Conservation (phyloP, 2,329 filamentous ascomycete genomes). For the Mycosphaerella arachidis region DNA sequence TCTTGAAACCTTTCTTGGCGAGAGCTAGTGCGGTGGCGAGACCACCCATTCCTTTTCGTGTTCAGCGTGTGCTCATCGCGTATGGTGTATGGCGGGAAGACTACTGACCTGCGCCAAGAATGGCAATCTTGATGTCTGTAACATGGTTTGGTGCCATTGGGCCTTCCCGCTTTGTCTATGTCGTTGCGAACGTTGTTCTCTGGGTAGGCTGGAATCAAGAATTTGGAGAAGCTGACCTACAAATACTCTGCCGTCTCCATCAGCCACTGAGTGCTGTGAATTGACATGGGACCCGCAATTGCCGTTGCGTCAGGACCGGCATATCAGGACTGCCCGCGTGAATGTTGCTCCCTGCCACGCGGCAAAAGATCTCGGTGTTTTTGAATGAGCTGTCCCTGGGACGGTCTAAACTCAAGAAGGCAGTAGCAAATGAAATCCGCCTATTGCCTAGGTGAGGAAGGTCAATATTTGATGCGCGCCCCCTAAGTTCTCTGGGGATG, state of each 20-base stretch:
- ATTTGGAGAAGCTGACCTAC: not conserved
- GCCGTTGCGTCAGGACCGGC: not conserved
- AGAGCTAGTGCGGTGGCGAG: conserved; percentile 67
- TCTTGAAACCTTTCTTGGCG: conserved; percentile 69
- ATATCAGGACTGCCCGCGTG: not conserved
- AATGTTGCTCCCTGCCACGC: not conserved
- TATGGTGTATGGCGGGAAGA: not conserved
- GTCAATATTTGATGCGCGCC: too few relatives aligned
- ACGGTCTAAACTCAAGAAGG: not conserved
- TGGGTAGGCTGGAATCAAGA: not conserved
- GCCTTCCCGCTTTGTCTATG: not conserved
- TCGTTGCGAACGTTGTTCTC: not conserved
- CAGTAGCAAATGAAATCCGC: not conserved
- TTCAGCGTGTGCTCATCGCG: not conserved
- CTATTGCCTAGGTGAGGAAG: too few relatives aligned
- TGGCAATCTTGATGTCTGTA: conserved; percentile 32
- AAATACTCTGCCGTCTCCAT: conserved; percentile 1
- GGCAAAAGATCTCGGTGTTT: not conserved
- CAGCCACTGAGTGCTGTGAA: not conserved
- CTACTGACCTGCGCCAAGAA: conserved; percentile 32
- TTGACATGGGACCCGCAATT: not conserved
- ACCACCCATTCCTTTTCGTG: conserved; percentile 62
- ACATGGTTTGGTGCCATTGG: conserved; percentile 31
- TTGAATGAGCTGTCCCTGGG: not conserved
- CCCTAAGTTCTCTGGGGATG: too few relatives aligned